Evolutionary conservation across 2,329 filamentous ascomycete genomes (phyloP), one percentile per base, ranked within the genome.

Genomic region (Aquanectria penicillioides): DNA sequence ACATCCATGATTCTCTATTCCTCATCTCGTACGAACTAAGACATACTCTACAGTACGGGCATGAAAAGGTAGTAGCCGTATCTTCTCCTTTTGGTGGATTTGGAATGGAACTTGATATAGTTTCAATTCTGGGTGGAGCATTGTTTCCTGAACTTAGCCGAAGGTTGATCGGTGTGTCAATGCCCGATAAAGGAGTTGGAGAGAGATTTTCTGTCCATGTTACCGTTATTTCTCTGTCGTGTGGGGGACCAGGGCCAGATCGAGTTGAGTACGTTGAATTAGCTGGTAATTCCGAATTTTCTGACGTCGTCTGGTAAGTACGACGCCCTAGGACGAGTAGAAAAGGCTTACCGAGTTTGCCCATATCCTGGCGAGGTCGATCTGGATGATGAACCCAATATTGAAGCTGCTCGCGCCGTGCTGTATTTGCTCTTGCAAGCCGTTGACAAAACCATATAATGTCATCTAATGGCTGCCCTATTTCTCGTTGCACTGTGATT

Each of bases 401-500:
- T 8, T 34, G 44, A 11, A 57, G 44, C 22, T 57, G 53, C 15
- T 57, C 53, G 41, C 53, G 26, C 2, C 53, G 44, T 15, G 44
- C 34, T 15, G 36, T 57, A 36, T 57, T 57, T 22, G 53, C 53
- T 33, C 22, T 57, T 40, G 53, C 26, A 20, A 57, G 53, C 26
- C 36, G 44, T 20, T 23, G 43, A 25, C 43, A 49, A 26, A 38
- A 41, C 50, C 50, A 53, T 10, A 36, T 5, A n/a, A 22, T 31
- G 20, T 20, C 29, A n/a, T 36, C 13, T 7, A 43, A 25, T 10
- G 22, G 13, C 10, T 46, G 5, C 18, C 22, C 3, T 26, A 13
- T 15, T 20, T 15, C 12, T 3, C 1, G 12, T 6, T 47, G 43
- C 8, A 11, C 43, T 11, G 18, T 34, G n/a, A n/a, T n/a, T n/a